Conservation (phyloP, 257 asterid species). For the Misopates orontium region DNA sequence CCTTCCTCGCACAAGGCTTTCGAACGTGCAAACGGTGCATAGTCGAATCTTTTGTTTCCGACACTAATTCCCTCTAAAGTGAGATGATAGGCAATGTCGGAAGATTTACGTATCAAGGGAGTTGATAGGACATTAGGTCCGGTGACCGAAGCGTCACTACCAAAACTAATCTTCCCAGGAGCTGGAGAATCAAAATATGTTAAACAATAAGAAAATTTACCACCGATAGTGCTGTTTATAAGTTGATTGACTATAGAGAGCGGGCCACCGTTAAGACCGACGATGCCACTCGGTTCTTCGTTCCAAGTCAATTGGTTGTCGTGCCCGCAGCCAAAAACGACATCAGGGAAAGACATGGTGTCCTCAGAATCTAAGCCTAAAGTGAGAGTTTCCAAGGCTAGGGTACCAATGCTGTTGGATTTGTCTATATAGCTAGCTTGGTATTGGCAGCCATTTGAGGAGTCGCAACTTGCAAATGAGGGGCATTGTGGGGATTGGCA, state of each 20-base stretch:
- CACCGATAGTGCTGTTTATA: conserved; percentile 19
- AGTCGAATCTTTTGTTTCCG: conserved; percentile 14
- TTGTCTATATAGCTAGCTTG: conserved; percentile 32
- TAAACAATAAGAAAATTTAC: conserved; percentile 59
- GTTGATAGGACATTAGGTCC: conserved; percentile 43
- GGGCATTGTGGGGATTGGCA: conserved; percentile 38
- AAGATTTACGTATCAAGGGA: conserved; percentile 36
- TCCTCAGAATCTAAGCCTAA: conserved; percentile 26
- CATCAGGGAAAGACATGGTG: conserved; percentile 27
- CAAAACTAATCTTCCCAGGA: conserved; percentile 55
- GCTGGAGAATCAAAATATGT: conserved; percentile 13
- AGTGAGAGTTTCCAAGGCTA: conserved; percentile 46
- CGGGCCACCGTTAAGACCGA: conserved; percentile 58
- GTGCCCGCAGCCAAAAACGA: conserved; percentile 59
- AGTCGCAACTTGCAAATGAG: conserved; percentile 10
- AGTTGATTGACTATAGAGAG: conserved; percentile 53
- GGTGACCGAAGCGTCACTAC: conserved; percentile 31
- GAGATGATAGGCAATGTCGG: conserved; percentile 41
- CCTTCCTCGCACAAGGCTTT: not conserved
- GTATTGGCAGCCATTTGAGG: conserved; percentile 31
- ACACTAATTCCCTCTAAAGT: conserved; percentile 47
- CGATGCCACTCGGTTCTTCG: conserved; percentile 39
- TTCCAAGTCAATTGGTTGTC: conserved; percentile 40
- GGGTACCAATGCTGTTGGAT: conserved; percentile 41
- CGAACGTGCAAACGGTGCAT: no score